Conservation (phyloP, 257 asterid genomes). For the Echites panduratus region DNA sequence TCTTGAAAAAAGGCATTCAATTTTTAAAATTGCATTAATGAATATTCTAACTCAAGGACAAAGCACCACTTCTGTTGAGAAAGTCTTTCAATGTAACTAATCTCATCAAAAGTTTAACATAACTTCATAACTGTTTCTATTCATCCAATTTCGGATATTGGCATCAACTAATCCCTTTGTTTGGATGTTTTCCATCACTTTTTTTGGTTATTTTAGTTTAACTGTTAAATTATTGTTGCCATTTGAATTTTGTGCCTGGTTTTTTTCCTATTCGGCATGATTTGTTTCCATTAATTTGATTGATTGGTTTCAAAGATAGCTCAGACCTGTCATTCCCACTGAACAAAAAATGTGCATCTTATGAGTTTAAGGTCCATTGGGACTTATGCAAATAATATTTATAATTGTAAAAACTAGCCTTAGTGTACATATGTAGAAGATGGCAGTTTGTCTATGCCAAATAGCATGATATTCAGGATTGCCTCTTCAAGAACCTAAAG, state of each 20-base stretch:
- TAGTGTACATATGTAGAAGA: not conserved
- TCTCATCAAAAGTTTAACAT: not conserved
- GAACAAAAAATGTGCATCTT: not conserved
- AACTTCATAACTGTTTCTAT: not conserved
- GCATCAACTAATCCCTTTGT: not conserved
- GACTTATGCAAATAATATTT: not conserved
- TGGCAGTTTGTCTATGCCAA: not conserved
- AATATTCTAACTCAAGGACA: not conserved
- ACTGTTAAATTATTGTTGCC: not conserved
- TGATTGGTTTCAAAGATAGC: not conserved
- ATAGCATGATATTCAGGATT: not conserved
- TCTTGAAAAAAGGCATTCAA: slow-evolving; percentile 3
- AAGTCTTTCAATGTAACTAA: not conserved
- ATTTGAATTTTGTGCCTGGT: not conserved
- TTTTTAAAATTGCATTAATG: not conserved
- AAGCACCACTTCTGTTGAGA: not conserved
- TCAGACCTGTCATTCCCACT: not conserved
- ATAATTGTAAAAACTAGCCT: not conserved
- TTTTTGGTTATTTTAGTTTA: not conserved
- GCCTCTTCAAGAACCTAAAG: not conserved
- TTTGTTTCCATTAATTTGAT: not conserved
- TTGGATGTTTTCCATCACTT: not conserved
- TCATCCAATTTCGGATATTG: not conserved
- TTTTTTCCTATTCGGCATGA: not conserved
- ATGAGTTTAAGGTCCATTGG: not conserved